These are phyloP conservation scores for Penicillium argentinense DNA, from an alignment of 495 filamentous ascomycete species.

Conservation along the genomic window DNA sequence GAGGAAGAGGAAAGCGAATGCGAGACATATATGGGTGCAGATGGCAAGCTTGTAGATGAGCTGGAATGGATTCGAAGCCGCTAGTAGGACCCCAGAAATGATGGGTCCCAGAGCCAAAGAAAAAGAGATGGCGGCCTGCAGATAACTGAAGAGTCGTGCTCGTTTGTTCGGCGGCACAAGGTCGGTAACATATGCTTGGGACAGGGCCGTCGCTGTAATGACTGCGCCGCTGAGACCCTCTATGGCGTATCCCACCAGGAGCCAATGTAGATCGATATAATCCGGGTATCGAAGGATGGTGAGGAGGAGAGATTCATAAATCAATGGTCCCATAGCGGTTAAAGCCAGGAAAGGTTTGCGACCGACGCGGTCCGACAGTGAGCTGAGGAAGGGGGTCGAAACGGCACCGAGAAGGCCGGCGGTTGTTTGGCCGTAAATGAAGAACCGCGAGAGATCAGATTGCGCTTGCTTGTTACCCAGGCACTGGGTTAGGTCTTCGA, in stretches of 20 bases:
- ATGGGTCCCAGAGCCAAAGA: conserved; percentile 1
- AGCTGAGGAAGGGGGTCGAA: conserved; percentile 4
- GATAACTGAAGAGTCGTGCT: conserved; percentile 4
- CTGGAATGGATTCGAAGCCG: not conserved
- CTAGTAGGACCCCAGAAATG: conserved; percentile 3
- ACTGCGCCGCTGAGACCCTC: conserved; percentile 5
- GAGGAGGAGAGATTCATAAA: not conserved
- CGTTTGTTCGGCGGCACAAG: not conserved
- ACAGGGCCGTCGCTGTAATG: conserved; percentile 2
- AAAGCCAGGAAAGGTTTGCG: conserved; percentile 2
- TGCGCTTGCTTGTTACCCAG: conserved; percentile 5
- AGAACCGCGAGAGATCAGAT: conserved; percentile 1
- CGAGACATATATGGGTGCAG: not conserved
- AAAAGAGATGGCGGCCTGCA: conserved; percentile 2
- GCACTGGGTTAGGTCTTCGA: conserved; percentile 3
- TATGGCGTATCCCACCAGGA: conserved; percentile 4
- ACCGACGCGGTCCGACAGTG: conserved; percentile 6
- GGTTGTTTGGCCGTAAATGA: conserved; percentile 4
- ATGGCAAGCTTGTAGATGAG: not conserved
- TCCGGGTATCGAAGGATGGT: conserved; percentile 2
- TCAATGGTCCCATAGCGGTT: not conserved
- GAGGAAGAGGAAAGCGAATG: not conserved
- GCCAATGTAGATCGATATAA: not conserved
- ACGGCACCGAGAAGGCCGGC: conserved; percentile 10
- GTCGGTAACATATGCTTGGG: conserved; percentile 9